These are phyloP conservation scores for Rhizopus sp. DNA, from an alignment of 371 early-diverging fungal species.

Conservation along the genomic window DNA sequence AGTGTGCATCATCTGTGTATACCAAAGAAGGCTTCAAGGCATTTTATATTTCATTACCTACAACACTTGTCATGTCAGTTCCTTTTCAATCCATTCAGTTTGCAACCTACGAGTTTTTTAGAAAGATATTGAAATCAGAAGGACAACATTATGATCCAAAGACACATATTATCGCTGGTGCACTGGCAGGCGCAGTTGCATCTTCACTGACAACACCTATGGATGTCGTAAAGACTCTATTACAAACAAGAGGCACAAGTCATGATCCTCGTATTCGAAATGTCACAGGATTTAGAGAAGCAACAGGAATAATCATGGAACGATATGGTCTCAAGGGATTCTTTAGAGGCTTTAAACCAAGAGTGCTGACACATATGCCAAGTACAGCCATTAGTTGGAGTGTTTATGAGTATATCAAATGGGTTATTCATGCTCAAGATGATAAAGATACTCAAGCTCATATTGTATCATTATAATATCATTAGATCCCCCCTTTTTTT, in stretches of 20 bases:
- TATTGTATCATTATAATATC: background rate
- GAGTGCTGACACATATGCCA: constrained; percentile 88
- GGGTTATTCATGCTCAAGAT: constrained; percentile 48
- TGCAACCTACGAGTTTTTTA: constrained; percentile 84
- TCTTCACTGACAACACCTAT: constrained; percentile 91
- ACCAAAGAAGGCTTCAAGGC: constrained; percentile 80
- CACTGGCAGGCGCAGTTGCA: constrained; percentile 88
- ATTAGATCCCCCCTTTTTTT: background rate
- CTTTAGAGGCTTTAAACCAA: constrained; percentile 79
- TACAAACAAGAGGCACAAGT: constrained; percentile 87
- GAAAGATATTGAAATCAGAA: constrained; percentile 73
- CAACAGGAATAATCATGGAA: constrained; percentile 73
- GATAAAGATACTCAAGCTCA: constrained; percentile 2
- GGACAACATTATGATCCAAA: constrained; percentile 77
- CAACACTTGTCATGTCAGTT: constrained; percentile 88
- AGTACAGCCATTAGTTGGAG: constrained; percentile 95
- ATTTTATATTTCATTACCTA: constrained; percentile 93
- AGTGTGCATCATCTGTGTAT: constrained; percentile 69
- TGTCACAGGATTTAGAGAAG: constrained; percentile 71
- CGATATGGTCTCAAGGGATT: constrained; percentile 81
- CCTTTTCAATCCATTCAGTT: constrained; percentile 95
- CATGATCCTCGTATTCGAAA: constrained; percentile 69
- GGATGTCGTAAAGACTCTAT: constrained; percentile 91
- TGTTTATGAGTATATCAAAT: constrained; percentile 88
- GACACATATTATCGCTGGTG: constrained; percentile 87